These are phyloP conservation scores for Gamarada debralockiae DNA, from an alignment of 495 filamentous ascomycete species.

Conservation along the genomic window DNA sequence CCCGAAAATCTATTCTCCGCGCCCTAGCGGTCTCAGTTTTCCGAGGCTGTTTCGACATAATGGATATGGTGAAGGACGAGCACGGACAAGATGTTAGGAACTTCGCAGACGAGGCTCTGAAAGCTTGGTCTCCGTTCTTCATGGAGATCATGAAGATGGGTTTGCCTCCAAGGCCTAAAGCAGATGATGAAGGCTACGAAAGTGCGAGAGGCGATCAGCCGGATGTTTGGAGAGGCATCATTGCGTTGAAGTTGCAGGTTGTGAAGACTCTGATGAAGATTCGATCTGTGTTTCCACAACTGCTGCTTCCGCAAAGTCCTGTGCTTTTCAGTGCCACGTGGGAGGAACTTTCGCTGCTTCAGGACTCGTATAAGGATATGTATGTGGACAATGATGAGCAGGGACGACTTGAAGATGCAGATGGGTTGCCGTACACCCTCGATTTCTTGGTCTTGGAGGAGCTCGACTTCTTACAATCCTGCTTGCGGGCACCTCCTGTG, in stretches of 20 bases:
- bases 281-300: constrained; percentile 71
- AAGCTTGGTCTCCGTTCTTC: constrained; percentile 85
- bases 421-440: constrained; percentile 90
- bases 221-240: constrained; percentile 65
- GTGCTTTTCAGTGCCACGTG: constrained; percentile 80
- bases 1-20: constrained; percentile 68
- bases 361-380: constrained; percentile 67
- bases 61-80: constrained; percentile 93
- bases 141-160: constrained; percentile 62
- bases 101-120: constrained; percentile 82
- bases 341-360: constrained; percentile 73
- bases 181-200: constrained; percentile 29
- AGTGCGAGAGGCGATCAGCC: constrained; percentile 29
- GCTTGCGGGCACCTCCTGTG: constrained; percentile 77
- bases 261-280: constrained; percentile 93
- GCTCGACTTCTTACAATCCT: constrained; percentile 86
- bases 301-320: constrained; percentile 76
- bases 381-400: constrained; percentile 84
- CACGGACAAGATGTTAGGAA: constrained; percentile 78
- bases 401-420: constrained; percentile 82
- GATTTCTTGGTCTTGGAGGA: constrained; percentile 92
- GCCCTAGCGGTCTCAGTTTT: constrained; percentile 86
- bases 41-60: constrained; percentile 83
- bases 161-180: constrained; percentile 52
- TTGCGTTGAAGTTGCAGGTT: constrained; percentile 83